Percentiles rank a stretch among this genome's conserved stretches.
Conservation (phyloP, 2,329 filamentous ascomycete species). For the Cordyceps tenuipes region DNA sequence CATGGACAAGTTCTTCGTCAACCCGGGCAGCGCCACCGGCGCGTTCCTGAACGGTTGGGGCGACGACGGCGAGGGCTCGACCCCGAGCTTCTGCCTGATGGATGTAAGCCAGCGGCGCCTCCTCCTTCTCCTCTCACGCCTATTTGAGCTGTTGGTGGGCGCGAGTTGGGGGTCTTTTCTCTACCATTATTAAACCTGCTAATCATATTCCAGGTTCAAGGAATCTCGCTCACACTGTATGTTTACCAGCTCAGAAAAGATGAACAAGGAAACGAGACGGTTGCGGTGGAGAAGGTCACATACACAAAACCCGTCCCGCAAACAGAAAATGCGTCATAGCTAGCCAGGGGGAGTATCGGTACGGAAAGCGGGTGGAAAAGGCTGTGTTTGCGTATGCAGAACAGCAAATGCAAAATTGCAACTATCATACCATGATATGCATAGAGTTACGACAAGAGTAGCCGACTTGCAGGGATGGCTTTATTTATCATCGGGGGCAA, state of each 20-base stretch:
- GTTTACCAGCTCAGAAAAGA: slow-evolving; percentile 82
- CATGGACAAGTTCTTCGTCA: slow-evolving; percentile 68
- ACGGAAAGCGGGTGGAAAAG: background rate
- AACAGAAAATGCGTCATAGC: slow-evolving; percentile 40
- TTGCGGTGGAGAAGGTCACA: slow-evolving; percentile 78
- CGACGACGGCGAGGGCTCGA: slow-evolving; percentile 59
- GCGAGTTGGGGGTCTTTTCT: background rate
- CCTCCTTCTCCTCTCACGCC: no score
- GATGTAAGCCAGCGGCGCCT: slow-evolving; percentile 60
- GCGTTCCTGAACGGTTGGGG: slow-evolving; percentile 52
- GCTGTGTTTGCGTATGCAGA: background rate
- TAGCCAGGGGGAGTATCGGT: background rate
- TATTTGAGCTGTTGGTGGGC: no score
- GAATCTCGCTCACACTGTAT: slow-evolving; percentile 89
- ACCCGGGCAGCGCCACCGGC: slow-evolving; percentile 58
- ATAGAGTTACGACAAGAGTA: background rate
- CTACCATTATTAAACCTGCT: background rate
- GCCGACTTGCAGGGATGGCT: background rate
- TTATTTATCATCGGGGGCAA: background rate
- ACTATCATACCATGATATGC: slow-evolving; percentile 4
- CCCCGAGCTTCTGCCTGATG: slow-evolving; percentile 94
- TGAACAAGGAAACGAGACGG: slow-evolving; percentile 66
- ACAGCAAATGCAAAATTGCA: background rate
- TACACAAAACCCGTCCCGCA: slow-evolving; percentile 69
- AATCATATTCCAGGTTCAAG: slow-evolving; percentile 63